phyloP scores from a whole-genome alignment of 495 filamentous ascomycete species.

The Penicillium egyptiacum region DNA sequence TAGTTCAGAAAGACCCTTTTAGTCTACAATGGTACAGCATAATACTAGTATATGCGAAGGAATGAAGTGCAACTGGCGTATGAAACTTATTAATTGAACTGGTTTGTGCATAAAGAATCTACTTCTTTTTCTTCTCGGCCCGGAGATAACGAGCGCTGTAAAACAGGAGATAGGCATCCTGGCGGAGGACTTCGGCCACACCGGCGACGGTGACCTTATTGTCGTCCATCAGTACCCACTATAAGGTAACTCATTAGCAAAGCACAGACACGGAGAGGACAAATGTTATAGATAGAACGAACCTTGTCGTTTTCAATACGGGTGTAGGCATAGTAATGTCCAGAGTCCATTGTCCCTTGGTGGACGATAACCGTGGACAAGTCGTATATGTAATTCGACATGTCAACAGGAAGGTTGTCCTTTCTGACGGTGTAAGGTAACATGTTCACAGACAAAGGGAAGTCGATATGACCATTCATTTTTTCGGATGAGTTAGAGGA shows the following conservation, averaged over 20 bases:
- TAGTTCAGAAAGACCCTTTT: background rate
- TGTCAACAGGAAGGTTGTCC: constrained; percentile 35
- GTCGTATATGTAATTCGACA: constrained; percentile 69
- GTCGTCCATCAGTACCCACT: constrained; percentile 94
- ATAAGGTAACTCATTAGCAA: constrained; percentile 18
- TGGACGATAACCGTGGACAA: constrained; percentile 84
- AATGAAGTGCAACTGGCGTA: background rate
- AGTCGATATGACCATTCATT: constrained; percentile 75
- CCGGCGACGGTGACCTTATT: constrained; percentile 78
- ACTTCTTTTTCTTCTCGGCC: constrained; percentile 6
- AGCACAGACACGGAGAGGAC: background rate
- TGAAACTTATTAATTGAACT: background rate
- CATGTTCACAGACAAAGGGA: constrained; percentile 85
- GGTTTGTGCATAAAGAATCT: background rate
- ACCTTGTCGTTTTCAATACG: constrained; percentile 70
- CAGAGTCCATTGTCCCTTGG: constrained; percentile 78
- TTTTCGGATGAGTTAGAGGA: constrained; percentile 67
- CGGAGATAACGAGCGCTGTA: constrained; percentile 69
- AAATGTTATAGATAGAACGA: constrained; percentile 23
- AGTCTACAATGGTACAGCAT: background rate
- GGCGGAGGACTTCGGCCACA: constrained; percentile 75
- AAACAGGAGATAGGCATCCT: constrained; percentile 84
- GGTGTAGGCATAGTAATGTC: constrained; percentile 88
- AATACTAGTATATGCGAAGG: background rate
- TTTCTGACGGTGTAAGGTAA: constrained; percentile 76